Evolutionary conservation across 176 grass and related monocot species (phyloP).

Genomic region (Leersia perrieri): DNA sequence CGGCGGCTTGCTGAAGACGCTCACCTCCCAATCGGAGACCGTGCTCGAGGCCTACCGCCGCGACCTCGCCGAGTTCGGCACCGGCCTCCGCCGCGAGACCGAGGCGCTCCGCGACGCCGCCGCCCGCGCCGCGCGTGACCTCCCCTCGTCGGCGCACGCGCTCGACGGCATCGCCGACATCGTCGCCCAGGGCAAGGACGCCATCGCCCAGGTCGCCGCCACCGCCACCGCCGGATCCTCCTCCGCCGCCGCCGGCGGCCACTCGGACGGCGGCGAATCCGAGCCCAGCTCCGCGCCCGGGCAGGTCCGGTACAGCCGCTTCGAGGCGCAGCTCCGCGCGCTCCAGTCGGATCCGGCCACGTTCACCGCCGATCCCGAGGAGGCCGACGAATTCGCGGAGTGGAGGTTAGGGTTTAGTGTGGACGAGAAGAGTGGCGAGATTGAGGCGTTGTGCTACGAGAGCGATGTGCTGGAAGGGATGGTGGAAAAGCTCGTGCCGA

Average conservation of each 20-base stretch:
- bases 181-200: constrained; percentile 87
- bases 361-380: constrained; percentile 71
- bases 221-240: constrained; percentile 3
- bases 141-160: constrained; percentile 52
- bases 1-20: constrained; percentile 68
- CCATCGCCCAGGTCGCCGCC: constrained; percentile 42
- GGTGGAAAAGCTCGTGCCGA: constrained; percentile 63
- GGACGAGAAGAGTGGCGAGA: constrained; percentile 63
- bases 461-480: constrained; percentile 53
- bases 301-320: constrained; percentile 55
- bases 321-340: constrained; percentile 72
- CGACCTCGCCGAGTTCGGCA: constrained; percentile 89
- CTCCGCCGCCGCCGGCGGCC: not conserved
- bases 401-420: constrained; percentile 70
- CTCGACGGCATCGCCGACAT: constrained; percentile 74
- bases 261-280: constrained; percentile 30
- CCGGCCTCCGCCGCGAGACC: constrained; percentile 88
- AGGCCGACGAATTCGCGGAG: constrained; percentile 60
- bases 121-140: constrained; percentile 46
- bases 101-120: constrained; percentile 72
- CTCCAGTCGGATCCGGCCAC: constrained; percentile 76
- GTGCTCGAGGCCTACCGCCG: constrained; percentile 87
- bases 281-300: constrained; percentile 42
- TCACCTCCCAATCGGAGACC: constrained; percentile 81
- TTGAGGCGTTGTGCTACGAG: constrained; percentile 72